These are phyloP conservation scores for Penicillium frequentans DNA, from an alignment of 2,329 filamentous ascomycete species.

Conservation along the genomic window DNA sequence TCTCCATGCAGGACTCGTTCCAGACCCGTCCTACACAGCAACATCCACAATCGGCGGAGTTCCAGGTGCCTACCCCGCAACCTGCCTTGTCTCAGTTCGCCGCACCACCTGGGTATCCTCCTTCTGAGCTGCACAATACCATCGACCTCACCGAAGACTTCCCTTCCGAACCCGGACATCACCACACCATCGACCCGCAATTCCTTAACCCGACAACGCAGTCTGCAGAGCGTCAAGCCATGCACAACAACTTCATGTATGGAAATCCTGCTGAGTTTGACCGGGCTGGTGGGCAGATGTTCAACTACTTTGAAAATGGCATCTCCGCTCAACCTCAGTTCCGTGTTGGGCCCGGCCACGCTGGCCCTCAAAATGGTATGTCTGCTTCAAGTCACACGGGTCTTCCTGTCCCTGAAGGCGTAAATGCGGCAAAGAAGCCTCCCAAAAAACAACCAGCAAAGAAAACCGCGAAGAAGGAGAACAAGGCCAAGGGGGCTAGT, in stretches of 20 bases:
- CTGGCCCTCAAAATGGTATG: neutral
- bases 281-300: conserved; percentile 24
- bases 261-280: conserved; percentile 28
- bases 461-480: conserved; percentile 12
- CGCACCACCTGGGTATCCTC: conserved; percentile 27
- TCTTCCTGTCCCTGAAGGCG: conserved; percentile 7
- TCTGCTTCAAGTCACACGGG: neutral
- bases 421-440: conserved; percentile 18
- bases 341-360: neutral
- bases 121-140: conserved; percentile 24
- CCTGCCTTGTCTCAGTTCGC: conserved; percentile 27
- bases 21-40: conserved; percentile 15
- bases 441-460: conserved; percentile 24
- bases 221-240: conserved; percentile 17
- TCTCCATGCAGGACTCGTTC: conserved; percentile 18
- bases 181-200: conserved; percentile 43
- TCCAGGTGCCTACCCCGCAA: conserved; percentile 17
- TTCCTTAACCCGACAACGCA: conserved; percentile 34
- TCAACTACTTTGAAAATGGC: conserved; percentile 30
- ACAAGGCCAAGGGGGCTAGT: conserved; percentile 36
- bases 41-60: conserved; percentile 22
- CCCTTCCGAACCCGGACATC: conserved; percentile 16
- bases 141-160: conserved; percentile 35
- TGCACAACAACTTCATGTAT: conserved; percentile 31
- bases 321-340: conserved; percentile 23